These are phyloP conservation scores for Ustulina deusta DNA, from an alignment of 2,329 filamentous ascomycete genomes.

Conservation along the genomic window DNA sequence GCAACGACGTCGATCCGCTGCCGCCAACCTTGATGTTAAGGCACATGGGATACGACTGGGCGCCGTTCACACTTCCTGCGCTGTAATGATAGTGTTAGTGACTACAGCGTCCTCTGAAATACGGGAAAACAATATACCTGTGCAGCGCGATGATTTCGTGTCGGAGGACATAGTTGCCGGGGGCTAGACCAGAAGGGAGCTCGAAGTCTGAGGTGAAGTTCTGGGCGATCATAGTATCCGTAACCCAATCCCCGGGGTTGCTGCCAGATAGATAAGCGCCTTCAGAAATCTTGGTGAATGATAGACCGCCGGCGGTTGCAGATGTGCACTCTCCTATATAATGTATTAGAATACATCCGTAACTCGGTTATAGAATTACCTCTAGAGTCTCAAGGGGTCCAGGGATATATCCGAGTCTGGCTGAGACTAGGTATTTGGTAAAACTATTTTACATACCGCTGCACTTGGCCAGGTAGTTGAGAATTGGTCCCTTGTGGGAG, in stretches of 20 bases:
- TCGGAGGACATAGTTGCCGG: conserved; percentile 63
- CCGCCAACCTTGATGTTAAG: conserved; percentile 68
- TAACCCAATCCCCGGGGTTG: conserved; percentile 51
- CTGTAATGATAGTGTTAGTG: conserved; percentile 37
- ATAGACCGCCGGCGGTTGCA: conserved; percentile 46
- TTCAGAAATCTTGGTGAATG: conserved; percentile 50
- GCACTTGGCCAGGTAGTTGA: conserved; percentile 54
- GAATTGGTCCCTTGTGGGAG: conserved; percentile 52
- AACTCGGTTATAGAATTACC: background rate
- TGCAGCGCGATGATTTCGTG: conserved; percentile 65
- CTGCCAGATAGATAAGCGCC: conserved; percentile 46
- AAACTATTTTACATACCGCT: conserved; percentile 35
- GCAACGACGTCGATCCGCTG: conserved; percentile 58
- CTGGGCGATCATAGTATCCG: conserved; percentile 58
- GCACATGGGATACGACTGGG: conserved; percentile 65
- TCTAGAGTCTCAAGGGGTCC: background rate
- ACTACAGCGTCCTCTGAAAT: background rate
- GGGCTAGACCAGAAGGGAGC: conserved; percentile 56
- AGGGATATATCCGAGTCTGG: background rate
- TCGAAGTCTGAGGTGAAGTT: conserved; percentile 60
- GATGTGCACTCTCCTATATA: conserved; percentile 49
- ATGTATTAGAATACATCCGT: conserved; percentile 7
- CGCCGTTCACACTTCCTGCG: conserved; percentile 56
- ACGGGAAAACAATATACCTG: background rate
- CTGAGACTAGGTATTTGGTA: background rate